phyloP scores from a whole-genome alignment of 306 rosid species.

The Dalbergia oliveri region DNA sequence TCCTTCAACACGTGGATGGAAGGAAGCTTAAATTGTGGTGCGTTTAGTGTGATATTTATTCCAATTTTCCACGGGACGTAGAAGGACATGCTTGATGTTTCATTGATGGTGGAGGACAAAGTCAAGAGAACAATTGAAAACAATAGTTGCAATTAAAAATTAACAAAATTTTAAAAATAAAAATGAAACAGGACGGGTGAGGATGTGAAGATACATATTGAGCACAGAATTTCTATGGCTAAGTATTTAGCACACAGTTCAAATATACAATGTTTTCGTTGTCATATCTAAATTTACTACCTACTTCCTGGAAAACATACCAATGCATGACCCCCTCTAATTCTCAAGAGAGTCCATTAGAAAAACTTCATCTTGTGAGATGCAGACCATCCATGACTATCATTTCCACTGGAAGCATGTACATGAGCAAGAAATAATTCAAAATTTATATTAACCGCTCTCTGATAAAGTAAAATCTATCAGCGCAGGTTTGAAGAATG shows the following conservation, averaged over 20 bases:
- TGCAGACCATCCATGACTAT: slow-evolving; percentile 50
- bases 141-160: slow-evolving; percentile 47
- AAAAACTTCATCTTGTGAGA: slow-evolving; percentile 49
- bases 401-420: slow-evolving; percentile 55
- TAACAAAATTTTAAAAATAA: slow-evolving; percentile 37
- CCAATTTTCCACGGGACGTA: background rate
- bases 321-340: slow-evolving; percentile 43
- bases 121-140: slow-evolving; percentile 43
- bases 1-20: slow-evolving; percentile 34
- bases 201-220: slow-evolving; percentile 43
- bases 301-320: slow-evolving; percentile 50
- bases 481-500: slow-evolving; percentile 57
- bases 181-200: background rate
- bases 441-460: slow-evolving; percentile 62
- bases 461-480: slow-evolving; percentile 53
- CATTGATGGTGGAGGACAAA: slow-evolving; percentile 31
- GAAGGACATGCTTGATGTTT: background rate
- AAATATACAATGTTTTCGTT: slow-evolving; percentile 72
- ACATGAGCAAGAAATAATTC: slow-evolving; percentile 55
- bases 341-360: slow-evolving; percentile 52
- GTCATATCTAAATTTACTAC: slow-evolving; percentile 56
- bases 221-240: slow-evolving; percentile 63
- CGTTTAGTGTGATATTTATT: slow-evolving; percentile 5
- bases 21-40: slow-evolving; percentile 18
- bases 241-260: slow-evolving; percentile 59